Evolutionary conservation across 1,284 basidiomycete species (phyloP), one percentile per base, ranked within the genome.

Genomic region (Moniliophthora roreri): DNA sequence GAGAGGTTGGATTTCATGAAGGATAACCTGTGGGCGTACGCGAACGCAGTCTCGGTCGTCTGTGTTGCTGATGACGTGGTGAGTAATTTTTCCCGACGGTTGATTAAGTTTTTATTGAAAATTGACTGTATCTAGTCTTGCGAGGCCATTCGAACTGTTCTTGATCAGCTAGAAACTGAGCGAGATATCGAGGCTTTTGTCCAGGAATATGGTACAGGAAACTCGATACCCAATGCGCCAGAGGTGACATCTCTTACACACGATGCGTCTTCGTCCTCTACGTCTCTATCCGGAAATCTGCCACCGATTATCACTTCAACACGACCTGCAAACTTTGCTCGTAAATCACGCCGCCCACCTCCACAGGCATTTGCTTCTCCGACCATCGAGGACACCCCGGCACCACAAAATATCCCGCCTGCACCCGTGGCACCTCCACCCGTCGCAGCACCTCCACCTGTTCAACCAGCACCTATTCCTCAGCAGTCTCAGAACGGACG

Each of bases 51-150:
- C 15, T 89, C 87, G 0, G 85, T 84, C 4, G 83, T 91, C 23
- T 91, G 89, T 60, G 89, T 93, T 11, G 77, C 82, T 35, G 89
- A 93, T 63, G 89, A 93, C 63, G 85, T 89, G 73, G 85, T 86
- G 60, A 56, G 81, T 69, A 36, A 21, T 6, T 71, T 28, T 37
- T 38, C 23, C 21, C 7, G 28, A 39, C 20, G 44, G 6, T 24
- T 26, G 18, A 20, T 15, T n/a, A 4, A 10, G 15, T 28, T 36
- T 39, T 39, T 50, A 50, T 16, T 11, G 40, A 9, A n/a, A 18
- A 42, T 36, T 48, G 23, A n/a, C 18, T 49, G 10, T 46, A 9
- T 26, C 35, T 51, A 87, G 85, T 85, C 83, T 0, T 88, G 87
- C 66, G 87, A 90, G 68, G 73, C 79, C 34, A 72, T 87, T 13